These are phyloP conservation scores for Linum usitatissimum DNA, from an alignment of 345 rosid genomes.

Conservation along the genomic window DNA sequence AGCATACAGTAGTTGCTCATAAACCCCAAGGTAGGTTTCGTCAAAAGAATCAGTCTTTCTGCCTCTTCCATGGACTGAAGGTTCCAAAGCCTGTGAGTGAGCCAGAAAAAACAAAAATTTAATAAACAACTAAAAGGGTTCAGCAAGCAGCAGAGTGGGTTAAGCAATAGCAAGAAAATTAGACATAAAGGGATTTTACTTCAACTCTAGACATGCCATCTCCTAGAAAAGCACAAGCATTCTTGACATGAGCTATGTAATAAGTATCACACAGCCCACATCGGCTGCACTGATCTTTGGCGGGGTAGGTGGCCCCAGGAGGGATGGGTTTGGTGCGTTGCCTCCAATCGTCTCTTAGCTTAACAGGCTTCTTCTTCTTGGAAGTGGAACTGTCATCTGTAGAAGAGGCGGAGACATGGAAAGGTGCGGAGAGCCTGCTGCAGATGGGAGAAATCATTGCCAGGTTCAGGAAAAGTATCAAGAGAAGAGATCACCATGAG, in stretches of 20 bases:
- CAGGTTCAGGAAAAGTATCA: too few species aligned
- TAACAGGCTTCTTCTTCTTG: constrained; percentile 26
- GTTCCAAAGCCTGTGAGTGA: constrained; percentile 56
- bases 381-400: too few species aligned
- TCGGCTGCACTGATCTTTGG: constrained; percentile 92
- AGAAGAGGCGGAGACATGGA: too few species aligned
- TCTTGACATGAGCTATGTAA: constrained; percentile 86
- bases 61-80: constrained; percentile 86
- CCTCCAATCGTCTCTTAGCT: constrained; percentile 80
- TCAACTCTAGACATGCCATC: constrained; percentile 95
- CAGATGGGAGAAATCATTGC: too few species aligned
- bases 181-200: constrained; percentile 26
- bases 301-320: constrained; percentile 84
- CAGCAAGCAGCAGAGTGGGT: background rate
- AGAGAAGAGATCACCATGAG: too few species aligned
- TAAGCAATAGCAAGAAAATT: too few species aligned
- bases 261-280: constrained; percentile 92
- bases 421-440: too few species aligned
- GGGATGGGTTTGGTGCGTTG: constrained; percentile 75
- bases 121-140: background rate
- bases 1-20: constrained; percentile 69
- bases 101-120: constrained; percentile 3
- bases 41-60: constrained; percentile 57
- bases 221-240: constrained; percentile 90
- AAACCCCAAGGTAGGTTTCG: constrained; percentile 78